Base-by-base conservation (phyloP, 2,329 filamentous ascomycete species). In the Tolypocladium cylindrosporum region DNA sequence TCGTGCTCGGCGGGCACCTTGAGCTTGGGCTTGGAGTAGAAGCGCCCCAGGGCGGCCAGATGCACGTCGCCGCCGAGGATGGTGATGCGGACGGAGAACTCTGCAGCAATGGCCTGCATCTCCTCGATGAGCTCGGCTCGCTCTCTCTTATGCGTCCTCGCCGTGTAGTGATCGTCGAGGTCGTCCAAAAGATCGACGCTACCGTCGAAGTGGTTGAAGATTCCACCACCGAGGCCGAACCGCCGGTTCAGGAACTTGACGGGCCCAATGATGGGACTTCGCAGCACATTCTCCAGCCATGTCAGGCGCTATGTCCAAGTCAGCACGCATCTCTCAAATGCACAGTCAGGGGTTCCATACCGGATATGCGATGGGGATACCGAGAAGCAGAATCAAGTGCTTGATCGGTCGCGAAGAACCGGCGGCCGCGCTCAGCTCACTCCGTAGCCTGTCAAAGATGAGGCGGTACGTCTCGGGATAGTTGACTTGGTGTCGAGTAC, bases 11-110 rank as follows among this genome's bases (percentile, higher is more conserved):
- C 88, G 0, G 90, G 81, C 40, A 96, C 81, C 56, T 86, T 81
- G 51, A 94, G 79, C 65, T 86, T 87, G 9, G 91, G 90, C 66
- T 94, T 94, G 19, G 90, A 92, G 77, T 96, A 97, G 77, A 99
- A 97, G 60, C 94, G 90, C 0, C 94, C 94, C 34, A 97, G 79
- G 14, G 92, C 94, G 36, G 90, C 92, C 43, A 97, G 77, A 71
- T 97, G 93, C 50, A 97, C 94, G 68, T 97, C 94, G 34, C 94
- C 94, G 64, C 93, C 89, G 4, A 99, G 79, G 61, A 99, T 96
- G 4, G 91, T 97, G 57, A 97, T 82, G 56, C 94, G 89, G 21
- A 96, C 85, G 2, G 91, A 96, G 69, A 91, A 94, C 64, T 92
- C 88, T 3, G 89, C 86, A 39, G 92, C 89, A 53, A 97, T 79